Evolutionary conservation across 228 moss, liverwort and hornwort genomes (phyloP).

Genomic region (Sphagnum magellanicum): DNA sequence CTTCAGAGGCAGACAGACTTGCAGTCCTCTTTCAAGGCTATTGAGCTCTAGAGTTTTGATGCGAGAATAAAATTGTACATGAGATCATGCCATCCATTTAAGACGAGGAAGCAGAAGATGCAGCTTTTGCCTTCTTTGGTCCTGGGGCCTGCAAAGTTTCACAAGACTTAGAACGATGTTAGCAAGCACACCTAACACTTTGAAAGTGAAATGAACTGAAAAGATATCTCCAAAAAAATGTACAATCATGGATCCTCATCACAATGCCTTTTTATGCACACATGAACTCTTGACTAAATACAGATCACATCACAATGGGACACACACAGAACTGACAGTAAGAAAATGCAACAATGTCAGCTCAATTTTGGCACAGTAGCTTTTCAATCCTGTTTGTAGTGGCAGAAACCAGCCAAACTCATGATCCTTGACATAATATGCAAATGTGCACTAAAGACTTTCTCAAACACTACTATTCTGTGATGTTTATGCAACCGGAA

Average conservation of each 20-base stretch:
- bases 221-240: background rate
- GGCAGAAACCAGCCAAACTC: background rate
- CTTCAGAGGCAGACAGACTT: too few species aligned
- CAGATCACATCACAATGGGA: too few species aligned
- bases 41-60: too few species aligned
- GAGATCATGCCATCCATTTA: background rate
- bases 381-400: background rate
- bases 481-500: background rate
- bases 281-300: background rate
- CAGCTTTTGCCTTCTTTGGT: background rate
- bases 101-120: background rate
- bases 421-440: background rate
- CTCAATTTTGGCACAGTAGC: too few species aligned
- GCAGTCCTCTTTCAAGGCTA: too few species aligned
- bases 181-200: too few species aligned
- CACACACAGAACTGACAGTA: too few species aligned
- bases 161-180: background rate
- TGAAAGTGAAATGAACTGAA: background rate
- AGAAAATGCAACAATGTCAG: too few species aligned
- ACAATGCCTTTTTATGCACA: background rate
- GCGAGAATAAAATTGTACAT: too few species aligned
- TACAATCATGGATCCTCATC: background rate
- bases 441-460: background rate
- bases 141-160: background rate
- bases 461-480: too few species aligned